phyloP scores from a whole-genome alignment of 371 early-diverging fungal species.

The Circinella umbellata region DNA sequence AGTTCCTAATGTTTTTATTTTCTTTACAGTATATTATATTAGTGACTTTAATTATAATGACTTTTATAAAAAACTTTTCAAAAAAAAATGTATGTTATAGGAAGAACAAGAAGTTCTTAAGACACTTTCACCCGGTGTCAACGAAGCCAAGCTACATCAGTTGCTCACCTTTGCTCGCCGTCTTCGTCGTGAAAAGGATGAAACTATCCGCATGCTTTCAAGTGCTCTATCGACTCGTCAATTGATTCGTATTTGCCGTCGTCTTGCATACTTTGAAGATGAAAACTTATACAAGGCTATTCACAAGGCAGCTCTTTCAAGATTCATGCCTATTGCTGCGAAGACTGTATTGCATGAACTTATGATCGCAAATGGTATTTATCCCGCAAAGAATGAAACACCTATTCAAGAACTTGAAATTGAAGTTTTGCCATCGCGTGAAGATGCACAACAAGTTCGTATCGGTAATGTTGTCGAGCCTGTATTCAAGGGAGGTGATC shows the following conservation, averaged over 20 bases:
- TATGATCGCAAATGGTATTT: slow-evolving; percentile 64
- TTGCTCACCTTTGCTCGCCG: slow-evolving; percentile 69
- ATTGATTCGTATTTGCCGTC: slow-evolving; percentile 79
- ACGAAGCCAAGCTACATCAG: slow-evolving; percentile 55
- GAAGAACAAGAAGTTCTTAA: slow-evolving; percentile 70
- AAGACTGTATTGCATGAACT: slow-evolving; percentile 71
- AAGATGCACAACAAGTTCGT: slow-evolving; percentile 52
- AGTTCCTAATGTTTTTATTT: too few relatives aligned
- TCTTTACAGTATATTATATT: not conserved
- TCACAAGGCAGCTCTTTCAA: slow-evolving; percentile 75
- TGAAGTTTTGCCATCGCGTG: slow-evolving; percentile 59
- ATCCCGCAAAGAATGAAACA: slow-evolving; percentile 42
- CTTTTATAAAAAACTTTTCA: not conserved
- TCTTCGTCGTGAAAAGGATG: slow-evolving; percentile 71
- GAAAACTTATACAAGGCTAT: slow-evolving; percentile 73
- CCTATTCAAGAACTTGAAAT: slow-evolving; percentile 55
- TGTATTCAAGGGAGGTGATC: slow-evolving; percentile 62
- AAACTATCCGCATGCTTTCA: slow-evolving; percentile 65
- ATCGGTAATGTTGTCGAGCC: slow-evolving; percentile 64
- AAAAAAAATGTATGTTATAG: slow-evolving; percentile 14
- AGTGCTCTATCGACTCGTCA: slow-evolving; percentile 76
- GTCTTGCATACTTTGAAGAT: slow-evolving; percentile 70
- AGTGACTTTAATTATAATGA: too few relatives aligned
- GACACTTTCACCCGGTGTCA: slow-evolving; percentile 69
- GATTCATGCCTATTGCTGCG: slow-evolving; percentile 77